Evolutionary conservation across 495 filamentous ascomycete genomes (phyloP), one percentile per base, ranked within the genome.

Genomic region (Penicillium turbatum): DNA sequence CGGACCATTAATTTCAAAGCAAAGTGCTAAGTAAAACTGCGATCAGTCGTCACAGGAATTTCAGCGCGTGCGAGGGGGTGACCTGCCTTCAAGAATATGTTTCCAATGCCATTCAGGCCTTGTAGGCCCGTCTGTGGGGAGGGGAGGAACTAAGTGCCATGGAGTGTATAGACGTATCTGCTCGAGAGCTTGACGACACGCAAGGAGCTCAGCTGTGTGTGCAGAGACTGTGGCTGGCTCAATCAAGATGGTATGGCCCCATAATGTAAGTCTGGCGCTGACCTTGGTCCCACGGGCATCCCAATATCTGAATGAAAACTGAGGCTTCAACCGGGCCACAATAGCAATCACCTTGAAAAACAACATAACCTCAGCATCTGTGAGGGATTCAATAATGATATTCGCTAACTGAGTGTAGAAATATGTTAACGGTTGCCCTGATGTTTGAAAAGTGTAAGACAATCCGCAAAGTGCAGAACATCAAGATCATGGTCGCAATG

Each of bases 181-280:
- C 5, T 48, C 45, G 30, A 76, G 36, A 13, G 67, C 65, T 13
- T 51, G 60, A 19, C 59, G 60, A 52, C 65, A 73, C 2, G 57
- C 56, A n/a, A 53, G 54, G 2, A 66, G 59, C n/a, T 63, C 67
- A 11, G 65, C 66, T 15, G 36, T 48, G 11, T 55, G 43, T 3
- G 42, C 39, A 10, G 57, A 51, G 0, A 39, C 12, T 5, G 56
- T 51, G 1, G 38, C 13, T 6, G 57, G 45, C 0, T 51, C 30
- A 3, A 61, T 49, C 6, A 58, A 21, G 12, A 74, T 46, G 1
- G 71, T 71, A 21, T 69, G 55, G 0, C 71, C 70, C 53, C 69
- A 76, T 17, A 76, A 36, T 0, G 61, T 64, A 19, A 76, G 60
- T 12, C 57, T 67, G 2, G 59, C 59, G 0, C 62, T 66, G 39